Conservation (phyloP, 331 rosid species). For the Quercus tomentella region DNA sequence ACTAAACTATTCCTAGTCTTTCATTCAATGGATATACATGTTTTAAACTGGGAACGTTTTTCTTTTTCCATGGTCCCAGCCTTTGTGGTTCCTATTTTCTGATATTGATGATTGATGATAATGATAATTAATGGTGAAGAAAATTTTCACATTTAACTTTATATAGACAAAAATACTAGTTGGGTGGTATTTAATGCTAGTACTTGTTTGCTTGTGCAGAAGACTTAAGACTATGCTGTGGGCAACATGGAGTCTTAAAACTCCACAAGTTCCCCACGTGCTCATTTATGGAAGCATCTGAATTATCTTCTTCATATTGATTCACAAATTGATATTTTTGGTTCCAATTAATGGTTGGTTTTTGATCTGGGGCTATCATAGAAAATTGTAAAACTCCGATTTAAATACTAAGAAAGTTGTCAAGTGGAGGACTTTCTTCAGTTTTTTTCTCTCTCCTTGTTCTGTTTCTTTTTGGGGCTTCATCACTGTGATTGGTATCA, state of each 20-base stretch:
- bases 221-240: slow-evolving; percentile 8
- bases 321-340: slow-evolving; percentile 12
- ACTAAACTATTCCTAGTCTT: background rate
- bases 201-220: slow-evolving; percentile 22
- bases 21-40: background rate
- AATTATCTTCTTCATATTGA: slow-evolving; percentile 12
- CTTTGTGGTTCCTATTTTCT: slow-evolving; percentile 1
- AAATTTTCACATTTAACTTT: background rate
- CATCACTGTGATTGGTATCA: background rate
- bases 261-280: slow-evolving; percentile 13
- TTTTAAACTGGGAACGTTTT: slow-evolving; percentile 17
- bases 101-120: background rate
- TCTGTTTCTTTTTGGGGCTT: background rate
- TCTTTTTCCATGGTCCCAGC: slow-evolving; percentile 10
- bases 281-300: slow-evolving; percentile 18
- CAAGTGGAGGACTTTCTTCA: too few species aligned
- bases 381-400: slow-evolving; percentile 3
- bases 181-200: background rate
- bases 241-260: slow-evolving; percentile 8
- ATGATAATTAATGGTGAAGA: background rate
- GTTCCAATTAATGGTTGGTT: background rate
- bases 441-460: background rate
- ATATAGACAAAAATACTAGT: background rate
- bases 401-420: too few species aligned
- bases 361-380: slow-evolving; percentile 20